Evolutionary conservation across 2,329 filamentous ascomycete species (phyloP), one percentile per base, ranked within the genome.

Genomic region (Fusarium caatingaense): DNA sequence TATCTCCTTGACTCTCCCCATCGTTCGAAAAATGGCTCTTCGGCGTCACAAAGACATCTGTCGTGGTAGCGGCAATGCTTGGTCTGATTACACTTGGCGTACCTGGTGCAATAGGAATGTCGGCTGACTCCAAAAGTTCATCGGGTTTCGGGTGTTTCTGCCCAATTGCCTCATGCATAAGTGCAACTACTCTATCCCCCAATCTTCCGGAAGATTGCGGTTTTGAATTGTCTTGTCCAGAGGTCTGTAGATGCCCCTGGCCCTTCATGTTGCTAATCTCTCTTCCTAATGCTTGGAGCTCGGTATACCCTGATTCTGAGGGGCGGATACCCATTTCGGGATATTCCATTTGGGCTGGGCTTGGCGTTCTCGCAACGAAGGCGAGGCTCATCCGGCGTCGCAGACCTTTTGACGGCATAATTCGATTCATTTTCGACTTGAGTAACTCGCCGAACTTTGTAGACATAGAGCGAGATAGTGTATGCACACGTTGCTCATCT

Each of bases 391-490:
- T 37, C 15, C 34, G 44, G n/a, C 47, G 34, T 18, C 64, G 44
- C n/a, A 60, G n/a, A 21, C 40, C 15, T 41, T 42, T 58, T 28
- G 59, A 50, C 21, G 58, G 56, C 46, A 55, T 48, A 18, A 71
- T 46, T 23, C 56, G 58, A 13, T 32, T 48, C 9, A 75, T 47
- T 18, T 68, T 74, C 12, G 70, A 71, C 53, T 68, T 74, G 8
- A 76, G 50, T 10, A 71, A 76, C 46, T 76, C 74, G 20, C 79
- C 70, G 13, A 82, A 56, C 47, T 71, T 78, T 15, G 70, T 69
- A 3, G 79, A 73, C 18, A 80, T 71, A 8, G 76, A 78, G 6
- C 69, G 73, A 8, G 68, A 48, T 15, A 66, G 34, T 8, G 66
- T 49, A 7, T 64, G 57, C n/a, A 59, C 37, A 18, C 53, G 45